Evolutionary conservation across 176 grass and related monocot species (phyloP).

Genomic region (Neostapfia colusana): DNA sequence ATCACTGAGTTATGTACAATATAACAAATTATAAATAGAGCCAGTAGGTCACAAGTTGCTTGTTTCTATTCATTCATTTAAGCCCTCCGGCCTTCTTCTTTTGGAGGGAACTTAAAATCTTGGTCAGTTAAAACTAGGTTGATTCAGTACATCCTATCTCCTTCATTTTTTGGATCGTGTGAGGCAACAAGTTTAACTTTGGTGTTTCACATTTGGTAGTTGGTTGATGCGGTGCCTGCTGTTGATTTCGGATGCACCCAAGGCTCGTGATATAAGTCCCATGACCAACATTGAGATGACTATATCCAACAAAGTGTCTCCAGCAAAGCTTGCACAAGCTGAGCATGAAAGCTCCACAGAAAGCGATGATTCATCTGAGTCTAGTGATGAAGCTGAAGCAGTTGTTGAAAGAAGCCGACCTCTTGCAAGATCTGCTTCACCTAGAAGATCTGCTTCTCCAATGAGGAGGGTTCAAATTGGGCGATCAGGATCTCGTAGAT

Average conservation of each 20-base stretch:
- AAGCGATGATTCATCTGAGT: conserved; percentile 62
- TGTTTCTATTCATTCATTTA: neutral
- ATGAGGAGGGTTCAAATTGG: conserved; percentile 97
- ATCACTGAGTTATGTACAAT: neutral
- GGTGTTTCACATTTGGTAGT: conserved; percentile 51
- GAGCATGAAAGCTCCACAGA: conserved; percentile 76
- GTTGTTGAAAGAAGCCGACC: conserved; percentile 87
- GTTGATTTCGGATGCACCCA: conserved; percentile 53
- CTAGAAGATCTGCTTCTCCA: conserved; percentile 96
- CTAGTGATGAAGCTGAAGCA: conserved; percentile 57
- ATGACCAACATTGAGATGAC: conserved; percentile 38
- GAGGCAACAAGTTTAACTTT: conserved; percentile 36
- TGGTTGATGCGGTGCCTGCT: conserved; percentile 64
- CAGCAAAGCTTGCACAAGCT: conserved; percentile 91
- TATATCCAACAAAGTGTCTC: conserved; percentile 54
- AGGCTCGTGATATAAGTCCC: conserved; percentile 13
- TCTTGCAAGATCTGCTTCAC: conserved; percentile 79
- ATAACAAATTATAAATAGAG: neutral
- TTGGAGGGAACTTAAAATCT: neutral
- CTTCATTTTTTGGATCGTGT: neutral
- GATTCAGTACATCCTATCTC: conserved; percentile 15
- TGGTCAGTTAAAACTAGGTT: conserved; percentile 29
- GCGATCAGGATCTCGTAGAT: conserved; percentile 88
- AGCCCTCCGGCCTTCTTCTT: neutral
- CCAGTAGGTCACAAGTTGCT: neutral